A percentile compares a stretch with the other conserved stretches of the same genome.
Evolutionary conservation across 495 filamentous ascomycete genomes (phyloP).

Genomic region (Letharia columbiana): DNA sequence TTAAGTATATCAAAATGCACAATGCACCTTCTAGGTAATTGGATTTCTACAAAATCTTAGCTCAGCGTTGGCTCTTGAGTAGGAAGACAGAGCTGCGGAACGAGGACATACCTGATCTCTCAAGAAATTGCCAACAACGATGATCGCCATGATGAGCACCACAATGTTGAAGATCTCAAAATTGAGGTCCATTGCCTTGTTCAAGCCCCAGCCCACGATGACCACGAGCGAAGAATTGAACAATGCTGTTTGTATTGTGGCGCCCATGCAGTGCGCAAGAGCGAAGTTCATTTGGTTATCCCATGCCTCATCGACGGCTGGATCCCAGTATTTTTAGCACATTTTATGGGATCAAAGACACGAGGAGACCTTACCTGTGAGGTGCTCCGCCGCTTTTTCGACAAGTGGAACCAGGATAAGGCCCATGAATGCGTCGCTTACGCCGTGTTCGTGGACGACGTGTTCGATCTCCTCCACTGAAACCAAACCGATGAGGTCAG

Average conservation of each 20-base stretch:
- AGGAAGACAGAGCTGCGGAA: neutral
- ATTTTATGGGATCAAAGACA: neutral
- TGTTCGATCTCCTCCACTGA: slow-evolving; percentile 64
- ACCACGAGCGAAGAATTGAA: slow-evolving; percentile 81
- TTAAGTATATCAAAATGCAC: slow-evolving; percentile 54
- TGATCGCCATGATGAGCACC: slow-evolving; percentile 73
- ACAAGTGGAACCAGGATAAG: slow-evolving; percentile 69
- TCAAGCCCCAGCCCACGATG: slow-evolving; percentile 75
- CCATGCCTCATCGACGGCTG: slow-evolving; percentile 81
- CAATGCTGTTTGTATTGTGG: slow-evolving; percentile 82
- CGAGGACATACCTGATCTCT: slow-evolving; percentile 44
- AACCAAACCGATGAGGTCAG: neutral
- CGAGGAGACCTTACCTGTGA: slow-evolving; percentile 38
- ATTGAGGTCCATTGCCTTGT: slow-evolving; percentile 63
- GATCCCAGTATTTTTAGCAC: neutral
- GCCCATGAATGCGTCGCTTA: slow-evolving; percentile 75
- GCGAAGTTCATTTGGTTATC: slow-evolving; percentile 86
- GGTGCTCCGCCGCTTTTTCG: slow-evolving; percentile 85
- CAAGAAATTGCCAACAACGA: slow-evolving; percentile 77
- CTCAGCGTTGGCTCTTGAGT: neutral
- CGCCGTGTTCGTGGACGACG: slow-evolving; percentile 53
- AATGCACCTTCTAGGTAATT: slow-evolving; percentile 75
- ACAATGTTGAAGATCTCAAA: slow-evolving; percentile 89
- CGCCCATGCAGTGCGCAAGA: slow-evolving; percentile 78
- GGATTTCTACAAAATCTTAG: slow-evolving; percentile 38